Evolutionary conservation across 176 grass and related monocot genomes (phyloP).

Genomic region (Aegilops sharonensis): DNA sequence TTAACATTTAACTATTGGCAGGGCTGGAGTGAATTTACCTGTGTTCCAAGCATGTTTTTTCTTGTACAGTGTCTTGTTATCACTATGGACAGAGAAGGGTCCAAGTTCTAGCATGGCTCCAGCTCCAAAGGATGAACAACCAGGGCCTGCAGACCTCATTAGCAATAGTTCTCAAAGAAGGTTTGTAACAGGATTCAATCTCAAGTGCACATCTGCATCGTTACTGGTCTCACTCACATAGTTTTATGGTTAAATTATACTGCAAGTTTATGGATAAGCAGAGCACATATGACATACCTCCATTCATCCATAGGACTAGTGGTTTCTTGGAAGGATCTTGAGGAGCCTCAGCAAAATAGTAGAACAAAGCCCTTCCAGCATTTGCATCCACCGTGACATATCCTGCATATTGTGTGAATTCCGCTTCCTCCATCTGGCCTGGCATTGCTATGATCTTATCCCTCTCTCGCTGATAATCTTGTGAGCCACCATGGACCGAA

Average conservation of each 20-base stretch:
- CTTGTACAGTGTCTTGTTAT: conserved; percentile 56
- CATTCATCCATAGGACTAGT: conserved; percentile 76
- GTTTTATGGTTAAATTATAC: background rate
- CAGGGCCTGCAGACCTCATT: conserved; percentile 47
- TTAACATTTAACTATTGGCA: background rate
- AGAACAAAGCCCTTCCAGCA: conserved; percentile 66
- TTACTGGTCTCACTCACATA: background rate
- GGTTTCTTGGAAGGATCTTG: conserved; percentile 46
- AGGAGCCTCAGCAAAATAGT: conserved; percentile 67
- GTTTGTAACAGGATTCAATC: background rate
- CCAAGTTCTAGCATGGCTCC: conserved; percentile 81
- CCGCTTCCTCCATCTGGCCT: conserved; percentile 36
- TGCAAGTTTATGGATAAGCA: background rate
- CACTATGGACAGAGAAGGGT: conserved; percentile 59
- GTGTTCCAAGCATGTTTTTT: conserved; percentile 66
- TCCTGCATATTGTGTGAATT: conserved; percentile 68
- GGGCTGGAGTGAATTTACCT: conserved; percentile 25
- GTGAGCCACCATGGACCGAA: background rate
- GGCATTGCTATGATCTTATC: conserved; percentile 59
- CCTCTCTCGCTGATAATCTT: conserved; percentile 19
- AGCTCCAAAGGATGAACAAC: conserved; percentile 66
- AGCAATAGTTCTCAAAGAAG: background rate
- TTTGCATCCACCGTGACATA: conserved; percentile 61
- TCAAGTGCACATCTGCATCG: background rate
- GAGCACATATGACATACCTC: conserved; percentile 40